Percentiles rank a stretch among this genome's conserved stretches.
Evolutionary conservation across 495 filamentous ascomycete genomes (phyloP).

Genomic region (Talaromyces nanjingensis): DNA sequence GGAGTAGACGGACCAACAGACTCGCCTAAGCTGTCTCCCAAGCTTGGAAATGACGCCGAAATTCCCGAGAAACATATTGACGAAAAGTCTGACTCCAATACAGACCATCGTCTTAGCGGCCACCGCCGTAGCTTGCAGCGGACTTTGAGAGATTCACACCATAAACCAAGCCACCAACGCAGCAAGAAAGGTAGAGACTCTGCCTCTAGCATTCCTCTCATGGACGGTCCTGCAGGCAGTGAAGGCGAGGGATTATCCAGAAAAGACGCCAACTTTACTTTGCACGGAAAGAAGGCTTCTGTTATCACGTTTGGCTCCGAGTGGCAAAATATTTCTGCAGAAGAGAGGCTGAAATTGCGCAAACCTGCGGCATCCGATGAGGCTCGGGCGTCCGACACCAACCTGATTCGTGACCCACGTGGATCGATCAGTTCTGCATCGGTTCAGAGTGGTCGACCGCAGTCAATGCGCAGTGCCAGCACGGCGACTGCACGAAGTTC

Average conservation of each 20-base stretch:
- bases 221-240: conserved; percentile 42
- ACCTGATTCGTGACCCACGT: conserved; percentile 21
- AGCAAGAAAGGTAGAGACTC: conserved; percentile 75
- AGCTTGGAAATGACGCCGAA: conserved; percentile 27
- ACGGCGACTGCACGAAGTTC: conserved; percentile 30
- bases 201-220: conserved; percentile 46
- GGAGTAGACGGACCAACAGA: conserved; percentile 34
- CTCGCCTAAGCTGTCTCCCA: conserved; percentile 24
- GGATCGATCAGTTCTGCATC: conserved; percentile 26
- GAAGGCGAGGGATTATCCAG: conserved; percentile 64
- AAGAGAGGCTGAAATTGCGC: conserved; percentile 60
- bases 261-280: conserved; percentile 80
- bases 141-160: conserved; percentile 79
- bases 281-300: conserved; percentile 96
- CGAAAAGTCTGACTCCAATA: conserved; percentile 27
- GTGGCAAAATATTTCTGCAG: conserved; percentile 72
- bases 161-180: conserved; percentile 56
- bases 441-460: conserved; percentile 21
- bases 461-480: conserved; percentile 32
- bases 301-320: conserved; percentile 92
- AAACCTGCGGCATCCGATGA: conserved; percentile 46
- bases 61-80: conserved; percentile 25
- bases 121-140: conserved; percentile 87
- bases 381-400: conserved; percentile 32
- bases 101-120: conserved; percentile 43